Base-by-base conservation (phyloP, 1,284 basidiomycete genomes). In the Cutaneotrichosporon dermatis region DNA sequence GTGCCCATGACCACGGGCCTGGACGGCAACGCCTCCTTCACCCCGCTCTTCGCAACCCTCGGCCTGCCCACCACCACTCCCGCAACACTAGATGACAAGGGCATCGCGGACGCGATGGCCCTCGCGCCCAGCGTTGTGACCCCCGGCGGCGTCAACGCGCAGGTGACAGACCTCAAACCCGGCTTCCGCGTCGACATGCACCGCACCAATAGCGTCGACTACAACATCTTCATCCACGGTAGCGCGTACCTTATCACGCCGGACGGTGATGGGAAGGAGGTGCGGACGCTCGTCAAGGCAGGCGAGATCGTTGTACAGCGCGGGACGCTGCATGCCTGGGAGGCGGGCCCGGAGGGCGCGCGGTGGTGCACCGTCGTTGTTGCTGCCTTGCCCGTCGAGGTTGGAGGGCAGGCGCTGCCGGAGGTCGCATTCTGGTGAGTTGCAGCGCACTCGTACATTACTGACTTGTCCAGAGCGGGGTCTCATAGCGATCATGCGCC, bases 311-410 rank as follows among this genome's bases (percentile, higher is more conserved):
- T 77, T 5, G 65, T 78, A 2, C 76, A 78, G 64, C 64, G 70
- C 8, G 76, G 76, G 16, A 78, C 76, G 10, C 9, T 76, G 37
- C 76, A 78, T 66, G 75, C 70, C 4, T 78, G 75, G 76, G 63
- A 73, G 58, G 72, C 74, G 9, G 72, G 72, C 33, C 64, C 67
- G 8, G 68, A 75, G 39, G 76, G 76, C 0, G 72, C 69, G 6
- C 67, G 71, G 43, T 76, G 73, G 71, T 52, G 66, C n/a, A 72
- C 72, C 6, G 75, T 77, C 0, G 66, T 76, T 0, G 69, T 76
- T 1, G 64, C 64, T 13, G 76, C 76, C 8, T 8, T 60, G 55
- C 66, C 72, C 4, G 74, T 77, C 1, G 69, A 67, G 39, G 66
- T 62, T 34, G 66, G 61, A 12, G 72, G 72, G 7, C 61, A 67